Conservation (phyloP, 495 filamentous ascomycete genomes). For the Podospora appendiculata region DNA sequence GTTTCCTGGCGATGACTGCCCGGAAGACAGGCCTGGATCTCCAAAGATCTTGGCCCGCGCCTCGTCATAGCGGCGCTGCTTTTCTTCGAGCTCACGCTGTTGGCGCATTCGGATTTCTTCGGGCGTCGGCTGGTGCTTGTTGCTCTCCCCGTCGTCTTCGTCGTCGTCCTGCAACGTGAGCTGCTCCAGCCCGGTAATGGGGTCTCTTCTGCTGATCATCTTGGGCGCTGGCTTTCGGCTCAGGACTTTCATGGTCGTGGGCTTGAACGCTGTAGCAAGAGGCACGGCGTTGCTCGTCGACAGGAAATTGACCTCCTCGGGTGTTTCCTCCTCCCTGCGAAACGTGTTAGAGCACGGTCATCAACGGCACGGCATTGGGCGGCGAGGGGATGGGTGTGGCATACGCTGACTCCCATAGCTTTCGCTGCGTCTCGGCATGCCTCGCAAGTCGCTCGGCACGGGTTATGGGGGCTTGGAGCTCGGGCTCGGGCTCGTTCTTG, state of each 20-base stretch:
- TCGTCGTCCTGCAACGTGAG: slow-evolving; percentile 50
- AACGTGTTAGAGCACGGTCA: too few species aligned
- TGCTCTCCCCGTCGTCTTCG: slow-evolving; percentile 58
- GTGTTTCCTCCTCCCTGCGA: slow-evolving; percentile 17
- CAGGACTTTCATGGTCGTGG: slow-evolving; percentile 63
- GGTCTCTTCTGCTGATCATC: slow-evolving; percentile 37
- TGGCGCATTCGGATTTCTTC: slow-evolving; percentile 69
- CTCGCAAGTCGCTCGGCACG: slow-evolving; percentile 71
- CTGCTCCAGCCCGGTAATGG: slow-evolving; percentile 46
- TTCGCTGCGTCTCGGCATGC: slow-evolving; percentile 73
- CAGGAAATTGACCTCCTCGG: slow-evolving; percentile 65
- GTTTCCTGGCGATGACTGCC: slow-evolving; percentile 39
- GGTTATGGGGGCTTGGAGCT: slow-evolving; percentile 39
- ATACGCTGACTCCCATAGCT: slow-evolving; percentile 86
- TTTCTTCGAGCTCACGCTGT: slow-evolving; percentile 73
- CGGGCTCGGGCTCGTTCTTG: slow-evolving; percentile 38
- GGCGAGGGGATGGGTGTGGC: slow-evolving; percentile 6
- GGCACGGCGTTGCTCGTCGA: slow-evolving; percentile 57
- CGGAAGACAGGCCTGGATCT: slow-evolving; percentile 45
- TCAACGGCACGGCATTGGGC: too few species aligned
- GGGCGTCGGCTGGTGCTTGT: slow-evolving; percentile 51
- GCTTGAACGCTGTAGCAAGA: slow-evolving; percentile 74
- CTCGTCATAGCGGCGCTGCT: slow-evolving; percentile 82
- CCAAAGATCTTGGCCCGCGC: slow-evolving; percentile 79
- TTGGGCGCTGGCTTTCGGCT: slow-evolving; percentile 67